Base-by-base conservation (phyloP, 2,329 filamentous ascomycete genomes). In the Fusarium oxysporum region DNA sequence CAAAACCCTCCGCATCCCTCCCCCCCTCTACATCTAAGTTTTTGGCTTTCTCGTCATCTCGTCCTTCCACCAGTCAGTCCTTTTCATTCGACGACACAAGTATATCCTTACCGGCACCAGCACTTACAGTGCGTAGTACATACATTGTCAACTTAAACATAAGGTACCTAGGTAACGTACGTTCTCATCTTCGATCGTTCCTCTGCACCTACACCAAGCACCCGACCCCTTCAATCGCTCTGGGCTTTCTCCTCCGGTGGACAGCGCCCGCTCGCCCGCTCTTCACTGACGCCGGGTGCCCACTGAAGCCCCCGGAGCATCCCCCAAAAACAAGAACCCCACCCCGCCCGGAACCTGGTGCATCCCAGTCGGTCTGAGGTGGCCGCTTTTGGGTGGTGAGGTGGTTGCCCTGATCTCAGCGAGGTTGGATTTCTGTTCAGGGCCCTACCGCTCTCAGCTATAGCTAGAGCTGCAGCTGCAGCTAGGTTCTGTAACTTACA, bases 251-350 rank as follows among this genome's bases (percentile, higher is more conserved):
- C 55, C 48, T 55, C 50, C 65, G 45, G 43, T 55, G 51, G 65
- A 44, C 54, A 53, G 57, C 63, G 63, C 63, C 63, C 63, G 63
- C 61, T 68, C 60, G 41, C 51, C 64, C 63, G 60, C 64, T 69
- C 54, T 65, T 21, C 51, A 35, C 45, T 54, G 50, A 45, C 53
- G 54, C 68, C 55, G 43, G 48, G 51, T 58, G 51, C 43, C 70
- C 70, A 72, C 65, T 72, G 64, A 55, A 72, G 61, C 45, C 70
- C 54, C 65, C 65, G 65, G 65, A 63, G 35, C 44, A 40, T 67
- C 70, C 66, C 60, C 62, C 70, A 45, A 73, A 71, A 70, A 57
- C 62, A 70, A 70, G 43, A 40, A 70, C 71, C 66, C 71, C 70
- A 71, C 70, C 70, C 70, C 45, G 62, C 58, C 55, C 50, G 41